phyloP scores from a whole-genome alignment of 225 moss, liverwort and hornwort species.

The Polytrichum formosum region DNA sequence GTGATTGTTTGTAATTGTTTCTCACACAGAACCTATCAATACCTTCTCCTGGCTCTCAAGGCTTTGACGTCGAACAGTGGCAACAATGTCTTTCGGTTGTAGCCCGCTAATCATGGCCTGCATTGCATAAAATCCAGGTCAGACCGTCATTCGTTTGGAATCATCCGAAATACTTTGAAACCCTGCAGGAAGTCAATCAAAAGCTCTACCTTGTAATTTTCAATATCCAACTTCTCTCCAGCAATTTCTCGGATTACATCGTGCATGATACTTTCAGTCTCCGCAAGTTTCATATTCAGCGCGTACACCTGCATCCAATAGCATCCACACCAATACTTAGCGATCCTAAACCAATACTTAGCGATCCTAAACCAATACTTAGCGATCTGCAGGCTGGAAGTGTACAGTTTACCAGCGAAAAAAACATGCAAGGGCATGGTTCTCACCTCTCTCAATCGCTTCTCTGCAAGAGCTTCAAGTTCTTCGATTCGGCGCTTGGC shows the following conservation, averaged over 20 bases:
- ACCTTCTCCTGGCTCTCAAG: conserved; percentile 45
- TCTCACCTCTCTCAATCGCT: conserved; percentile 76
- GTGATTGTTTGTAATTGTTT: too few species aligned
- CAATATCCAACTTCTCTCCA: conserved; percentile 73
- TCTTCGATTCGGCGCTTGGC: conserved; percentile 65
- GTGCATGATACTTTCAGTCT: conserved; percentile 85
- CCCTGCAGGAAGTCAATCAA: too few species aligned
- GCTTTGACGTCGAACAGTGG: conserved; percentile 67
- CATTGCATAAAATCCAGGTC: background rate
- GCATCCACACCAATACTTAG: too few species aligned
- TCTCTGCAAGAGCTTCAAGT: conserved; percentile 61
- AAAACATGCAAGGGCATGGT: background rate
- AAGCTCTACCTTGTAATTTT: conserved; percentile 60
- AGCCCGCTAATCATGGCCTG: conserved; percentile 18
- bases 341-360: too few species aligned
- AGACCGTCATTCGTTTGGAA: background rate
- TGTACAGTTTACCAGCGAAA: too few species aligned
- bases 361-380: too few species aligned
- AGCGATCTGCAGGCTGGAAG: too few species aligned
- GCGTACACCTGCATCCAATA: conserved; percentile 56
- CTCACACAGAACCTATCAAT: too few species aligned
- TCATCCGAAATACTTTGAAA: too few species aligned
- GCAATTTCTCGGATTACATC: conserved; percentile 77
- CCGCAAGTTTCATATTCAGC: conserved; percentile 82
- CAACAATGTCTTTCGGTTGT: conserved; percentile 72